A percentile compares a stretch with the other conserved stretches of the same genome.
Evolutionary conservation across 371 early-diverging fungal species (phyloP).

Genomic region (Apophysomyces trapeziformis): DNA sequence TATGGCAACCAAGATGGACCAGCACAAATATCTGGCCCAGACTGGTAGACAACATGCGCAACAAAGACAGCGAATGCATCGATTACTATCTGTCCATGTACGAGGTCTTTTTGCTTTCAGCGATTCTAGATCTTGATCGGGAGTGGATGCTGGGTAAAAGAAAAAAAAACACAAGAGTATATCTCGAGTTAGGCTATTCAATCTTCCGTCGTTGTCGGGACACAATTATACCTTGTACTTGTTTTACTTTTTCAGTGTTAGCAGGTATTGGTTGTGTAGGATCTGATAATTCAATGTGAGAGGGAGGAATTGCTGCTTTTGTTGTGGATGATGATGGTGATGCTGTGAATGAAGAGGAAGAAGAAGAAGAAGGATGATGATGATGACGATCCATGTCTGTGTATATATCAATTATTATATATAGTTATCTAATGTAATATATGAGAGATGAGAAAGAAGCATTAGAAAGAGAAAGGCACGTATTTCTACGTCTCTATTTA

Average conservation of each 20-base stretch:
- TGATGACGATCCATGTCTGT: neutral
- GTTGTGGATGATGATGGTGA: neutral
- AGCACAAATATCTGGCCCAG: conserved; percentile 29
- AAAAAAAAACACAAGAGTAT: no score
- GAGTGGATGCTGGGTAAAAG: neutral
- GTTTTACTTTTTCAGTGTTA: neutral
- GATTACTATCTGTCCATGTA: conserved; percentile 23
- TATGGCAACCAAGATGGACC: conserved; percentile 32
- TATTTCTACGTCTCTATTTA: neutral
- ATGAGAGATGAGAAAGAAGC: neutral
- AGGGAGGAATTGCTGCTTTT: neutral
- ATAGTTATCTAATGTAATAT: no score
- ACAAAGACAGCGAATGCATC: conserved; percentile 27
- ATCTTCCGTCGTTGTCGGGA: no score
- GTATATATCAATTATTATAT: neutral
- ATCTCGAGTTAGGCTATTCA: no score
- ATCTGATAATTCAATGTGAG: neutral
- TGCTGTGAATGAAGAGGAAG: neutral
- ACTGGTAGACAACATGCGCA: conserved; percentile 33
- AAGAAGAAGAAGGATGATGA: neutral
- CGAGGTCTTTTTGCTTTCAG: neutral
- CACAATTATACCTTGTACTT: neutral
- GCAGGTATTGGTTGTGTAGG: neutral
- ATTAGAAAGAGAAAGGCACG: neutral
- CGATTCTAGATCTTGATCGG: neutral